phyloP scores from a whole-genome alignment of 306 rosid genomes.

The Nissolia schottii region DNA sequence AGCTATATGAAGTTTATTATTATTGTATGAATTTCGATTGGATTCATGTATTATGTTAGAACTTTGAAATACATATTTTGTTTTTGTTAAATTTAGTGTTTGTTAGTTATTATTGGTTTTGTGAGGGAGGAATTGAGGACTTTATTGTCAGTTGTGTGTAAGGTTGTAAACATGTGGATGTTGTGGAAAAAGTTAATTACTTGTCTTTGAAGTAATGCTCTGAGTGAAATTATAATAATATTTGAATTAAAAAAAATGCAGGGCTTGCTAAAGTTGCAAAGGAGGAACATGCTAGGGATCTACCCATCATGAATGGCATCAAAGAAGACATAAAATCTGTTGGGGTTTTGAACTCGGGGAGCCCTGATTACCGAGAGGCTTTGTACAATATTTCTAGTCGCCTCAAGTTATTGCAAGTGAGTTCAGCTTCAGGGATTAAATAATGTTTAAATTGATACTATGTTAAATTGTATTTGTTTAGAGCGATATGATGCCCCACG shows the following conservation, averaged over 20 bases:
- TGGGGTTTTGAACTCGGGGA: slow-evolving; percentile 64
- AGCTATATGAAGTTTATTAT: not conserved
- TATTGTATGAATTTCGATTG: not conserved
- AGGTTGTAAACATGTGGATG: too few relatives aligned
- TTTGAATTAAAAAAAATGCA: slow-evolving; percentile 22
- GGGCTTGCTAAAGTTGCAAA: slow-evolving; percentile 74
- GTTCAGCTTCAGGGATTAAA: not conserved
- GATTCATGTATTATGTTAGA: not conserved
- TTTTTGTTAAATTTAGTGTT: not conserved
- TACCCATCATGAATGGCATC: slow-evolving; percentile 93
- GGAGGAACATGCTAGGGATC: slow-evolving; percentile 88
- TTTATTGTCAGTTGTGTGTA: not conserved
- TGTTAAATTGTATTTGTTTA: too few relatives aligned
- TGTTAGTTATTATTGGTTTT: not conserved
- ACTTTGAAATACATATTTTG: too few relatives aligned
- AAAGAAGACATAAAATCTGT: slow-evolving; percentile 79
- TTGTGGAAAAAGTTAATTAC: not conserved
- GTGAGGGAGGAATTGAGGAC: not conserved
- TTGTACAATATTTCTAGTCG: slow-evolving; percentile 50
- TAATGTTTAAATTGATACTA: too few relatives aligned
- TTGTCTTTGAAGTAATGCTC: slow-evolving; percentile 36
- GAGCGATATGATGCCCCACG: too few relatives aligned
- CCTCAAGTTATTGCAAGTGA: slow-evolving; percentile 63
- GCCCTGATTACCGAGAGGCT: slow-evolving; percentile 57
- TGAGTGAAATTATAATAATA: not conserved